Evolutionary conservation across 2,329 filamentous ascomycete genomes (phyloP).

Genomic region (Neonectria sp.): DNA sequence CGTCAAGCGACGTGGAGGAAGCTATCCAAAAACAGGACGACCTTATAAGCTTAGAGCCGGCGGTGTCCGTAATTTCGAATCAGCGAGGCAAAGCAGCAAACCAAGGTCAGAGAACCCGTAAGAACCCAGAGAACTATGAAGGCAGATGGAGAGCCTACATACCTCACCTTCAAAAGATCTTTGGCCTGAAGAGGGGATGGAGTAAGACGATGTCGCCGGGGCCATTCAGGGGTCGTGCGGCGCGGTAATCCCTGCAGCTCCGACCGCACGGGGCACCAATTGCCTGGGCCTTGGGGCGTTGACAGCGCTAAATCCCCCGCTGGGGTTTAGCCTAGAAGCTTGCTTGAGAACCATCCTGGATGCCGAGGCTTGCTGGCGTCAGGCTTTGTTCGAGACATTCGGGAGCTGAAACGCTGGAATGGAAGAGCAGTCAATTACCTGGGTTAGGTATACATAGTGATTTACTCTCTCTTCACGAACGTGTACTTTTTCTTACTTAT

Average conservation of each 20-base stretch:
- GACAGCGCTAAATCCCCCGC: neutral
- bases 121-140: neutral
- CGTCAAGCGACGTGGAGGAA: neutral
- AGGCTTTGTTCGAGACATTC: neutral
- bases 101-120: neutral
- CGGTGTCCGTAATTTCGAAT: neutral
- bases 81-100: neutral
- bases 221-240: slow-evolving; percentile 2
- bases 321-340: neutral
- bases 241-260: neutral
- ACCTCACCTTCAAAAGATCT: slow-evolving; percentile 3
- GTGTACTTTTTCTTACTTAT: no score
- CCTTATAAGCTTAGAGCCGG: neutral
- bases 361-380: neutral
- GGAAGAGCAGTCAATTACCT: no score
- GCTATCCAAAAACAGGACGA: neutral
- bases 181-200: slow-evolving; percentile 10
- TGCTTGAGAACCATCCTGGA: neutral
- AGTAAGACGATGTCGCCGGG: neutral
- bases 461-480: no score
- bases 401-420: no score
- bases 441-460: no score
- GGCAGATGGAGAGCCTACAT: slow-evolving; percentile 2
- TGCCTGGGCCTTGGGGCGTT: neutral
- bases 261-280: neutral